A percentile compares a stretch with the other conserved stretches of the same genome.
phyloP scores from a whole-genome alignment of 129 eudicot genomes.

The Sambucus nigra region DNA sequence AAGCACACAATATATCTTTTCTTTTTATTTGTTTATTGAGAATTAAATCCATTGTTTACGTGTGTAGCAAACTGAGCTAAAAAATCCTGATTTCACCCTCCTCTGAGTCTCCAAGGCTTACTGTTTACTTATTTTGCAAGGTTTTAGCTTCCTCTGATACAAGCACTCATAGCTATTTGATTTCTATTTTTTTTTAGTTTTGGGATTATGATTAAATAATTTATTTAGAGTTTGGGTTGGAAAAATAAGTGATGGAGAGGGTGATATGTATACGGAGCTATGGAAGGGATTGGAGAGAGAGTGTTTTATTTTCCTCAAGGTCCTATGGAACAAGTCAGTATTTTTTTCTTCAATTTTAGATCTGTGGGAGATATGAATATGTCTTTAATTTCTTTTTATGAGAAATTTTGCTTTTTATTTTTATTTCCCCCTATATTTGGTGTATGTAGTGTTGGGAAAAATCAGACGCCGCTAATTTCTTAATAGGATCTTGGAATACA shows the following conservation, averaged over 20 bases:
- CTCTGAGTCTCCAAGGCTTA: conserved; percentile 52
- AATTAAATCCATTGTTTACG: not conserved
- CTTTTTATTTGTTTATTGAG: not conserved
- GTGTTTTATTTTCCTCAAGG: conserved; percentile 94
- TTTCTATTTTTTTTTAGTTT: conserved; percentile 5
- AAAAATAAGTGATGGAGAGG: conserved; percentile 27
- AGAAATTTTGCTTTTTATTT: conserved; percentile 7
- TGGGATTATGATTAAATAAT: too few relatives aligned
- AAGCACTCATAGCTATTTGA: conserved; percentile 95
- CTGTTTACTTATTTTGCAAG: conserved; percentile 76
- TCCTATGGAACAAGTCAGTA: conserved; percentile 77
- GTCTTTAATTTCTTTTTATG: not conserved
- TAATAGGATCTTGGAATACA: too few relatives aligned
- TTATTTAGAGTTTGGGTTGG: too few relatives aligned
- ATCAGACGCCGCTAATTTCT: too few relatives aligned
- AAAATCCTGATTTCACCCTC: conserved; percentile 41
- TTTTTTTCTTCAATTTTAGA: conserved; percentile 11
- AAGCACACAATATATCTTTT: not conserved
- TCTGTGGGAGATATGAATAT: conserved; percentile 8
- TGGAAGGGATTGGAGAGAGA: conserved; percentile 62
- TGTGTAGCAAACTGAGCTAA: conserved; percentile 68
- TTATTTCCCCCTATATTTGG: too few relatives aligned
- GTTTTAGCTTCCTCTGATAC: conserved; percentile 91
- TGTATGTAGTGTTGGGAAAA: conserved; percentile 54
- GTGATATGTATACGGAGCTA: conserved; percentile 54